Evolutionary conservation across 176 grass and related monocot species (phyloP), one percentile per base, ranked within the genome.

Genomic region (Poa pratensis): DNA sequence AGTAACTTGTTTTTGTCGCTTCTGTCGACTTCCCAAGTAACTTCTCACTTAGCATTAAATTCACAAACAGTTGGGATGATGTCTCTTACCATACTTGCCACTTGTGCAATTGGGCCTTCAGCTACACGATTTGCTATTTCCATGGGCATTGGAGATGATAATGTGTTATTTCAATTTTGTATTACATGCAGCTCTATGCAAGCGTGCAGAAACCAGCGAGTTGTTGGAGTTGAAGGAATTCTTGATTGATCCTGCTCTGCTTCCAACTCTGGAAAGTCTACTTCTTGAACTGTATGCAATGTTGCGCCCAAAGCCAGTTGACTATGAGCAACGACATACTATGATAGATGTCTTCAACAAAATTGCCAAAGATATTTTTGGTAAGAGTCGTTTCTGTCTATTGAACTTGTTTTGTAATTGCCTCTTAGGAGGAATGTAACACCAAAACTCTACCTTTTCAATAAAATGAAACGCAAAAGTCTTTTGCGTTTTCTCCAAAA

Each of bases 291-390:
- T 85, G 9, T 91, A 95, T 88, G 61, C 51, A 18, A 85, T 69
- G 64, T 73, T 95, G 83, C 80, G 22, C 40, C 95, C 95, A 69
- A 80, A 87, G 78, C 80, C 83, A 63, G 81, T 78, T 5, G 85
- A 98, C 49, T 98, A 98, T 93, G 89, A 92, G 59, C 48, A 95
- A 20, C 83, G 95, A 55, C 78, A 49, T 51, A 17, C 49, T 53
- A 87, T 98, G 69, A 39, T 98, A 20, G 11, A 52, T 1, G 69
- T 85, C 76, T 98, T 98, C 65, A 93, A 93, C 69, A 88, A 39
- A 73, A 92, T 93, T 24, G 83, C 68, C 53, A 66, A 54, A 39
- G 75, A 83, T 26, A 85, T 88, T 62, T 95, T 90, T 87, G 95
- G 95, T 98, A 90, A 75, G 84, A 80, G 55, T 52, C 12, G 4